Evolutionary conservation across 306 rosid genomes (phyloP), one percentile per base, ranked within the genome.

Genomic region (Prunus campanulata): DNA sequence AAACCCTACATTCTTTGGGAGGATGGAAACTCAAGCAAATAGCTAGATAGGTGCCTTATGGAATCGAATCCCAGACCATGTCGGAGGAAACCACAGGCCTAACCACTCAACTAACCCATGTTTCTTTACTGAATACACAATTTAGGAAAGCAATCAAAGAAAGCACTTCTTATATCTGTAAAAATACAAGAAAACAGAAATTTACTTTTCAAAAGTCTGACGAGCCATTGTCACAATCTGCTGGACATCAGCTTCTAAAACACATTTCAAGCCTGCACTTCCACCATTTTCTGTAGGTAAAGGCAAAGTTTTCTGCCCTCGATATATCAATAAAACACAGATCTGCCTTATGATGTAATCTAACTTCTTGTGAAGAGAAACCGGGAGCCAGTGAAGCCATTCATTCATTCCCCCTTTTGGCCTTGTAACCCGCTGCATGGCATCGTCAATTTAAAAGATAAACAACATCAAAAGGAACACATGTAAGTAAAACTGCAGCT

Each of bases 341-440:
- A 94, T 57, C 72, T 56, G 83, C 78, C 86, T 80, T 49, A 89
- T 68, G 81, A 94, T 32, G 80, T 79, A 86, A 79, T 87, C 51
- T 60, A 94, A 63, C 55, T 75, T 89, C 75, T 89, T 92, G 83
- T 94, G 97, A 61, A 90, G 60, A 42, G 93, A 89, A 66, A 94
- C 95, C 0, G 98, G 96, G 80, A 94, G 93, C 98, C 98, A 92
- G 74, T 85, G 97, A 66, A 94, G 95, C 95, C 95, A 94, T 68
- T 89, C 88, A 76, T 92, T 92, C 60, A 90, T 29, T 74, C 97
- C 95, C 73, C 92, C 97, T 74, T 67, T 90, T n/a, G 97, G 97
- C 83, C 97, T 89, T 51, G 92, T 86, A 47, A 94, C 96, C 59
- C 97, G 90, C 98, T 94, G 91, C 88, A 79, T 50, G 22, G 27